Conservation (phyloP, 1,284 basidiomycete genomes). For the Baeospora myosura region DNA sequence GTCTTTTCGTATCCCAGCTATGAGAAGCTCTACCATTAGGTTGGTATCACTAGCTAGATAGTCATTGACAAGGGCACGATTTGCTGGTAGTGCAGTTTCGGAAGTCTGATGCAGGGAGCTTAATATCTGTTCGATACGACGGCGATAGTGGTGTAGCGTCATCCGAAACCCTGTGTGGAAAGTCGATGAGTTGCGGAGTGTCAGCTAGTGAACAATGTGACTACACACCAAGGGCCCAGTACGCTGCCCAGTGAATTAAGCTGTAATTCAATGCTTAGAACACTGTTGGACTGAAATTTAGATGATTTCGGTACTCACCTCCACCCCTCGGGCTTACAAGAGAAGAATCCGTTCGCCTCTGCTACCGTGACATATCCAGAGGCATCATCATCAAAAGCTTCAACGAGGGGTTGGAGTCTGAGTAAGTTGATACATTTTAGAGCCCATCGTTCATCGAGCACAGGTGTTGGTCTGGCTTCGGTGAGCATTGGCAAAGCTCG, state of each 20-base stretch:
- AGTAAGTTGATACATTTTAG: constrained; percentile 5
- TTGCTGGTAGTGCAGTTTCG: not conserved
- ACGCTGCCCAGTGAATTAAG: constrained; percentile 11
- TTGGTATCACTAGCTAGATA: not conserved
- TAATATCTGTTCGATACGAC: not conserved
- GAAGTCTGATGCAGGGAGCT: not conserved
- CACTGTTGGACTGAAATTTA: not conserved
- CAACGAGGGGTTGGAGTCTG: constrained; percentile 6
- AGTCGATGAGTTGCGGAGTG: not conserved
- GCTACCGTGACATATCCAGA: constrained; percentile 11
- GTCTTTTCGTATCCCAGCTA: not conserved
- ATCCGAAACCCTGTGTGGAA: not conserved
- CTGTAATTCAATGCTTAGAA: constrained; percentile 1
- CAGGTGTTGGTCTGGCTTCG: not conserved
- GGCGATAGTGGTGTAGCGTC: not conserved
- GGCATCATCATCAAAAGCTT: constrained; percentile 10
- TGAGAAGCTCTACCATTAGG: not conserved
- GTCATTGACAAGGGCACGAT: not conserved
- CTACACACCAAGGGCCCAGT: constrained; percentile 11
- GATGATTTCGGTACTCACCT: constrained; percentile 3
- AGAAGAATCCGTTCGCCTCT: constrained; percentile 8
- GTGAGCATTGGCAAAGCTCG: not conserved
- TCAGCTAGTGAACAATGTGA: not conserved
- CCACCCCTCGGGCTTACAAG: constrained; percentile 6
- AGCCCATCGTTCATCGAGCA: constrained; percentile 4